Conservation (phyloP, 169 alveolate genomes). For the Cryptosporidium xiaoi region DNA sequence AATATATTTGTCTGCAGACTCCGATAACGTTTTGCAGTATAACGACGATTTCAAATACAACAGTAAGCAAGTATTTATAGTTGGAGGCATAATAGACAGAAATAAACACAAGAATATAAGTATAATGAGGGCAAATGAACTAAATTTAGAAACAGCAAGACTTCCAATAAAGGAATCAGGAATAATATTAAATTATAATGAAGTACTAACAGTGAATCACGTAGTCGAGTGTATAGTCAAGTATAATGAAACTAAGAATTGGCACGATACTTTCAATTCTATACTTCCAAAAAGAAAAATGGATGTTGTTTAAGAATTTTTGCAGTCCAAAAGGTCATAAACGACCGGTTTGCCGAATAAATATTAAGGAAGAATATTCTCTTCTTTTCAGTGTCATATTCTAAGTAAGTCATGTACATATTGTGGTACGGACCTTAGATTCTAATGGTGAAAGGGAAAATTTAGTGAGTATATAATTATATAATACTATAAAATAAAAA, state of each 20-base stretch:
- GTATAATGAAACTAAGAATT: constrained; percentile 14
- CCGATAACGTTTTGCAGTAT: constrained; percentile 63
- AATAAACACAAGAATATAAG: constrained; percentile 74
- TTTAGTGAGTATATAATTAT: neutral
- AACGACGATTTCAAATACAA: constrained; percentile 18
- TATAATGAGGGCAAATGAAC: constrained; percentile 72
- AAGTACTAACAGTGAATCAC: constrained; percentile 74
- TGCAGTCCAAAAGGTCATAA: too few species aligned
- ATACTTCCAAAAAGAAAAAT: constrained; percentile 61
- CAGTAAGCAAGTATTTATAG: constrained; percentile 61
- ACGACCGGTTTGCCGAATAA: too few species aligned
- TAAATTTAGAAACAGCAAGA: constrained; percentile 72
- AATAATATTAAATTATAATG: neutral
- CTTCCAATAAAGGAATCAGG: constrained; percentile 76
- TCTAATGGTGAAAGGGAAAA: constrained; percentile 8
- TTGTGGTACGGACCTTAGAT: constrained; percentile 66
- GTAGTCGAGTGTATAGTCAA: constrained; percentile 70
- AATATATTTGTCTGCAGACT: constrained; percentile 77
- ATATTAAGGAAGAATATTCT: too few species aligned
- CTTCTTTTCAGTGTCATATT: neutral
- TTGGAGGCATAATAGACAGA: constrained; percentile 79
- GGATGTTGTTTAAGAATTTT: neutral
- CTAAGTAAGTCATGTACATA: constrained; percentile 45
- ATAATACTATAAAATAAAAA: neutral
- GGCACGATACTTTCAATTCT: constrained; percentile 36